Conservation (phyloP, 306 rosid species). For the Rosa multiflora region DNA sequence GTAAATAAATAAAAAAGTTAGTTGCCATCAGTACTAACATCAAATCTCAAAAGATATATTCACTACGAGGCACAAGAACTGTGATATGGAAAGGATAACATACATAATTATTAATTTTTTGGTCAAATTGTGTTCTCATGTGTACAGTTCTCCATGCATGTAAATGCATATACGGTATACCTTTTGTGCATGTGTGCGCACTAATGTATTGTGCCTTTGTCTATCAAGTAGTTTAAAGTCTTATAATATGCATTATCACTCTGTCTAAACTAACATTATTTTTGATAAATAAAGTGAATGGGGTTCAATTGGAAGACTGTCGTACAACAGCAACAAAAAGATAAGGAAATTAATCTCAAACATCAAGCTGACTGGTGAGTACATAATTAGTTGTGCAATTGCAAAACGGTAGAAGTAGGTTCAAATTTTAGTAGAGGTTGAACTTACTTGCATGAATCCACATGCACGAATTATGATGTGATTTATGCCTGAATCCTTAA, state of each 20-base stretch:
- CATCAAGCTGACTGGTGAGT: constrained; percentile 2
- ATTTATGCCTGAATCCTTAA: constrained; percentile 69
- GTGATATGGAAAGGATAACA: background rate
- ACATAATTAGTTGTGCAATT: background rate
- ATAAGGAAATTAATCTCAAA: background rate
- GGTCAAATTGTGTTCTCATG: background rate
- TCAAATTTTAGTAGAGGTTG: constrained; percentile 1
- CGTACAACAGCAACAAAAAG: background rate
- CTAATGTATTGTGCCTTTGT: background rate
- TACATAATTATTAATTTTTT: background rate
- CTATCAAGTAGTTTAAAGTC: background rate
- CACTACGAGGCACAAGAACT: constrained; percentile 1
- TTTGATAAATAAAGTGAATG: background rate
- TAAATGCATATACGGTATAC: background rate
- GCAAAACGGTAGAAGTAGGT: background rate
- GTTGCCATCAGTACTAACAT: background rate
- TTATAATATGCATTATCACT: background rate
- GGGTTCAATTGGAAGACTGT: background rate
- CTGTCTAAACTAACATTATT: background rate
- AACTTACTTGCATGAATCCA: constrained; percentile 91
- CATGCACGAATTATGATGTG: constrained; percentile 71
- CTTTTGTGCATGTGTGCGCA: background rate
- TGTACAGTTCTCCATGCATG: background rate
- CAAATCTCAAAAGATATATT: constrained; percentile 5
- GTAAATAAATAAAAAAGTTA: background rate